phyloP scores from a whole-genome alignment of 108 stramenopile species.

The Skeletonema potamos region DNA sequence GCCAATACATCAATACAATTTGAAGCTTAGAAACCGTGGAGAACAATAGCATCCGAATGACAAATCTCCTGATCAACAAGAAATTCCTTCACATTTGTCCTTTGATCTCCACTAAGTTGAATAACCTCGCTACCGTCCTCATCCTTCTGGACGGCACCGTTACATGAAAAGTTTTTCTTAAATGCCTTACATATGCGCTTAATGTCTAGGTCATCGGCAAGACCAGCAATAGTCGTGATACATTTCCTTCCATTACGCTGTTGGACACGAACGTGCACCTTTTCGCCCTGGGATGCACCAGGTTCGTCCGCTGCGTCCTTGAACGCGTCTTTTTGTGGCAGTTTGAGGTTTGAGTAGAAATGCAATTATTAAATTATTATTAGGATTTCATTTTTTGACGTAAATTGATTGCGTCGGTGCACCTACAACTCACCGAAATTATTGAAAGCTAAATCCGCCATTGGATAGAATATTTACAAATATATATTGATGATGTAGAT shows the following conservation, averaged over 20 bases:
- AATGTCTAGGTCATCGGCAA: slow-evolving; percentile 97
- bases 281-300: slow-evolving; percentile 64
- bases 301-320: slow-evolving; percentile 84
- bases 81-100: slow-evolving; percentile 96
- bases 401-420: neutral
- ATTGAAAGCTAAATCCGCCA: too few relatives aligned
- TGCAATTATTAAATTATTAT: too few relatives aligned
- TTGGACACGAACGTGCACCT: slow-evolving; percentile 98
- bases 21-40: slow-evolving; percentile 83
- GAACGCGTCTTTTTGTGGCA: slow-evolving; percentile 70
- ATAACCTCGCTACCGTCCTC: slow-evolving; percentile 95
- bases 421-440: neutral
- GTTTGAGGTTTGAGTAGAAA: neutral
- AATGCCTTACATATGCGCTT: slow-evolving; percentile 98
- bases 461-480: neutral
- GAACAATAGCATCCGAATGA: slow-evolving; percentile 74
- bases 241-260: slow-evolving; percentile 98
- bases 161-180: slow-evolving; percentile 98
- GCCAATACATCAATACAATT: too few relatives aligned
- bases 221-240: slow-evolving; percentile 96
- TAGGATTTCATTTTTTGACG: too few relatives aligned
- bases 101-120: slow-evolving; percentile 97
- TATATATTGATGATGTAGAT: neutral
- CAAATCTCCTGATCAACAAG: slow-evolving; percentile 97
- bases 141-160: slow-evolving; percentile 97